A percentile compares a stretch with the other conserved stretches of the same genome.
Evolutionary conservation across 2,329 filamentous ascomycete species (phyloP).

Genomic region (Xylariaceae sp.): DNA sequence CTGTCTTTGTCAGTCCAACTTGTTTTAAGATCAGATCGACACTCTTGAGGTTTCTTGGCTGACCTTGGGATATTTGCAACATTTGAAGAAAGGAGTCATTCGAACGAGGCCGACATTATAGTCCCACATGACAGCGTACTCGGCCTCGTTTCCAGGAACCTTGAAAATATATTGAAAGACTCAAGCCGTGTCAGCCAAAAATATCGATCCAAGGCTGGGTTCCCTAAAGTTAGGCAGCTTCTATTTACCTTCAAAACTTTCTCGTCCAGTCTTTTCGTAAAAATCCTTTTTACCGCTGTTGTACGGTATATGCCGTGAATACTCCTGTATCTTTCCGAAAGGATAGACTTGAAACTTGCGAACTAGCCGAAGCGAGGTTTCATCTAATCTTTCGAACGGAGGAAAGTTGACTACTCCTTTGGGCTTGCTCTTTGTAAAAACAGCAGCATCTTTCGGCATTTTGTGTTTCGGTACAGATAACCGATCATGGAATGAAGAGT

Average conservation of each 20-base stretch:
- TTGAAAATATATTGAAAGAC: constrained; percentile 83
- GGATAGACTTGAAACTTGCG: constrained; percentile 63
- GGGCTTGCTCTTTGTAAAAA: constrained; percentile 58
- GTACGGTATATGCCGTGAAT: constrained; percentile 79
- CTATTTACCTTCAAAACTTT: constrained; percentile 77
- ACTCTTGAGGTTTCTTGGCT: constrained; percentile 17
- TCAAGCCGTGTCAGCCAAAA: constrained; percentile 37
- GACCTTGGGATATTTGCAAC: constrained; percentile 82
- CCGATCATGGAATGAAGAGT: constrained; percentile 28
- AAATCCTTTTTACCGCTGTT: constrained; percentile 93
- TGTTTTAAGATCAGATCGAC: background rate
- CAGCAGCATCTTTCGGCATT: constrained; percentile 60
- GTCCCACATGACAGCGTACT: constrained; percentile 89
- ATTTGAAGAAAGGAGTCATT: constrained; percentile 94
- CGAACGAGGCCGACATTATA: constrained; percentile 92
- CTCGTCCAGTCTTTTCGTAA: constrained; percentile 76
- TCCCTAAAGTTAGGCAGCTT: background rate
- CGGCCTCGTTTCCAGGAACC: constrained; percentile 60
- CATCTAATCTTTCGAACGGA: constrained; percentile 66
- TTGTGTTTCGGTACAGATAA: constrained; percentile 47
- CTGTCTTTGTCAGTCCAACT: constrained; percentile 41
- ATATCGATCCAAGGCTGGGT: background rate
- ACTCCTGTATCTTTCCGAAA: constrained; percentile 57
- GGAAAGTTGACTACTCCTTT: constrained; percentile 69
- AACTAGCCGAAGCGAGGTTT: constrained; percentile 54